Evolutionary conservation across 495 filamentous ascomycete species (phyloP).

Genomic region (Aspergillus nidulans): DNA sequence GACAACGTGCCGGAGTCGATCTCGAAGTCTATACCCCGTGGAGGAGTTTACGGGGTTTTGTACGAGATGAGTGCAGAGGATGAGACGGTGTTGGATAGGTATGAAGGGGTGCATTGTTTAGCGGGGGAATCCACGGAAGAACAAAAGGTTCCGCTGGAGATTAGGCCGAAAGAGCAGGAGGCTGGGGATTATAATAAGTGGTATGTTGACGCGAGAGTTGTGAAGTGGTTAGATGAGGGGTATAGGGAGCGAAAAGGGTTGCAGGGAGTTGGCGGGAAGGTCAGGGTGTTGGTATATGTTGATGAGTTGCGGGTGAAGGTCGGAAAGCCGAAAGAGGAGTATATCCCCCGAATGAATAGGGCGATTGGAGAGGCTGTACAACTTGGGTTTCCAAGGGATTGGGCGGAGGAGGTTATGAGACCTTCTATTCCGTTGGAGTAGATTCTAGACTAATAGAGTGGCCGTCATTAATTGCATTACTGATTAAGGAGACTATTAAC

Average conservation of each 20-base stretch:
- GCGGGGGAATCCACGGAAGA: slow-evolving; percentile 7
- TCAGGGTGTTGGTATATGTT: slow-evolving; percentile 52
- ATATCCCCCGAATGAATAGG: slow-evolving; percentile 63
- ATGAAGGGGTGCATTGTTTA: slow-evolving; percentile 36
- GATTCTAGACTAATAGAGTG: neutral
- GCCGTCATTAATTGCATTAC: neutral
- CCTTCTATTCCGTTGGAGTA: slow-evolving; percentile 44
- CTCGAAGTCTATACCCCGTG: slow-evolving; percentile 18
- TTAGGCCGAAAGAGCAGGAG: slow-evolving; percentile 42
- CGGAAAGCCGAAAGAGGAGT: slow-evolving; percentile 53
- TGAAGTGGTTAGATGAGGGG: slow-evolving; percentile 30
- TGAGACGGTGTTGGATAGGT: slow-evolving; percentile 37
- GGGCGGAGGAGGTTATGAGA: slow-evolving; percentile 55
- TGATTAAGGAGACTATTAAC: neutral
- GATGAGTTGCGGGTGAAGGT: slow-evolving; percentile 36
- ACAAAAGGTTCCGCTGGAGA: slow-evolving; percentile 22
- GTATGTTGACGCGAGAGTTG: slow-evolving; percentile 31
- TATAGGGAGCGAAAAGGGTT: slow-evolving; percentile 7
- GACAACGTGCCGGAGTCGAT: slow-evolving; percentile 13
- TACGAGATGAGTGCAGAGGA: slow-evolving; percentile 48
- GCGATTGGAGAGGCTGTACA: slow-evolving; percentile 57
- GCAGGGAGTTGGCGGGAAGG: slow-evolving; percentile 26
- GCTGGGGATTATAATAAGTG: slow-evolving; percentile 37
- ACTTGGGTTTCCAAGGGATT: slow-evolving; percentile 52
- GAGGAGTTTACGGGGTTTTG: slow-evolving; percentile 55